Percentiles rank a stretch among this genome's conserved stretches.
These are phyloP conservation scores for Thalassiosira delicatula DNA, from an alignment of 352 stramenopile genomes.

Conservation along the genomic window DNA sequence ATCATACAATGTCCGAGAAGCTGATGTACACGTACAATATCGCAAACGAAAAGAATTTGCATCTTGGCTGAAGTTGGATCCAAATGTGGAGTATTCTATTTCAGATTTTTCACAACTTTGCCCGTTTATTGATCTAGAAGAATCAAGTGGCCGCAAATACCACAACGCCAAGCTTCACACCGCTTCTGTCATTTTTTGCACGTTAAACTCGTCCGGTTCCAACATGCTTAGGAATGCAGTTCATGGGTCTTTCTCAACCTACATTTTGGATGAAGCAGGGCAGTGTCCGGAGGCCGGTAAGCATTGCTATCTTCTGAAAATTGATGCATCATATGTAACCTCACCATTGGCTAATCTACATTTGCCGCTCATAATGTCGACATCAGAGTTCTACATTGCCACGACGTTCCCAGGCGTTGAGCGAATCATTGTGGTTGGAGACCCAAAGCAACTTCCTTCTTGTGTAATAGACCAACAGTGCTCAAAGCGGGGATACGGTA, in stretches of 20 bases:
- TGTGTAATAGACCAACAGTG: slow-evolving; percentile 57
- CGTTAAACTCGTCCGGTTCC: slow-evolving; percentile 49
- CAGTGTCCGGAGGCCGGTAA: slow-evolving; percentile 54
- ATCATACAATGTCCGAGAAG: slow-evolving; percentile 20
- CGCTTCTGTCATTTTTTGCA: slow-evolving; percentile 57
- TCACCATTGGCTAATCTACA: neutral
- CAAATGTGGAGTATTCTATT: slow-evolving; percentile 23
- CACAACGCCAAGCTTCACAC: slow-evolving; percentile 1
- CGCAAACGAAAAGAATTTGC: slow-evolving; percentile 43
- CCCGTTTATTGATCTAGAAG: slow-evolving; percentile 40
- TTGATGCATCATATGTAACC: neutral
- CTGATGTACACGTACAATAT: slow-evolving; percentile 11
- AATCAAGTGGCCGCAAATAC: slow-evolving; percentile 8
- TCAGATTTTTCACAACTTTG: slow-evolving; percentile 39
- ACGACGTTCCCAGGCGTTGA: slow-evolving; percentile 51
- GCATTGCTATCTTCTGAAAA: neutral
- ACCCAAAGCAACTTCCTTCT: slow-evolving; percentile 58
- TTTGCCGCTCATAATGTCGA: neutral
- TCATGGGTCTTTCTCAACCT: slow-evolving; percentile 26
- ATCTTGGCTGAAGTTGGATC: slow-evolving; percentile 41
- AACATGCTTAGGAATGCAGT: slow-evolving; percentile 44
- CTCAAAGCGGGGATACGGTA: slow-evolving; percentile 38
- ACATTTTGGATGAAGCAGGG: slow-evolving; percentile 61
- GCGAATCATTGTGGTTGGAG: slow-evolving; percentile 63
- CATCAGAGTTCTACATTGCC: slow-evolving; percentile 48